phyloP scores from a whole-genome alignment of 2,329 filamentous ascomycete genomes.

The Tolypocladium nubicola region DNA sequence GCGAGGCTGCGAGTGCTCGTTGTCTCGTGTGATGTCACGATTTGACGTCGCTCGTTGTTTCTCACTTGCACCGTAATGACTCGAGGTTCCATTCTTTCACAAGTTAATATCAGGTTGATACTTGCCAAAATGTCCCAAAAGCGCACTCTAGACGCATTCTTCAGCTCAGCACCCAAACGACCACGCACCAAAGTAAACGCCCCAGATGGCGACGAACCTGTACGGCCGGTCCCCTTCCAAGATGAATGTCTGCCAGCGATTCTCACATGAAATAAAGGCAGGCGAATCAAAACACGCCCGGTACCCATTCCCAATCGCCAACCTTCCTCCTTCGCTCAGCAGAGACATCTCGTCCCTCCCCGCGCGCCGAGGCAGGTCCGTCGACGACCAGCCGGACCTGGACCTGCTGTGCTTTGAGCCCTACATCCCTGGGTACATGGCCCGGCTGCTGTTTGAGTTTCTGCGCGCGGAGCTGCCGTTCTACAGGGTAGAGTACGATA shows the following conservation, averaged over 20 bases:
- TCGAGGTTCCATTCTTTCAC: neutral
- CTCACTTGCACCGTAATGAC: neutral
- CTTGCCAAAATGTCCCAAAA: slow-evolving; percentile 9
- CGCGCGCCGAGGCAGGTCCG: slow-evolving; percentile 38
- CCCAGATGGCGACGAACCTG: slow-evolving; percentile 1
- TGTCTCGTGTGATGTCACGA: slow-evolving; percentile 11
- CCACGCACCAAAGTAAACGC: slow-evolving; percentile 5
- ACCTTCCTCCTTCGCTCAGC: slow-evolving; percentile 27
- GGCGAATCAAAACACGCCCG: slow-evolving; percentile 24
- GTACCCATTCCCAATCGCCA: slow-evolving; percentile 40
- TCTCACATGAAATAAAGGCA: neutral
- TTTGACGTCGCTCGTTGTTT: neutral
- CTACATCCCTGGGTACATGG: slow-evolving; percentile 49
- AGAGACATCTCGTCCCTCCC: slow-evolving; percentile 34
- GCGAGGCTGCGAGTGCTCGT: slow-evolving; percentile 1
- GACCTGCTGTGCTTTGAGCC: slow-evolving; percentile 69
- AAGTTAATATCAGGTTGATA: neutral
- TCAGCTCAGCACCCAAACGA: slow-evolving; percentile 25
- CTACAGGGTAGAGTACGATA: slow-evolving; percentile 64
- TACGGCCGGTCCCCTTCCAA: neutral
- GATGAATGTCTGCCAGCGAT: accelerated
- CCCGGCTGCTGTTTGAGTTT: slow-evolving; percentile 56
- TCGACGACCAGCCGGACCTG: slow-evolving; percentile 59
- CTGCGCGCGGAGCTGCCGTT: slow-evolving; percentile 63
- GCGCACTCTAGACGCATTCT: slow-evolving; percentile 61